These are phyloP conservation scores for Cytidiella melzeri DNA, from an alignment of 768 basidiomycete species.

Conservation along the genomic window DNA sequence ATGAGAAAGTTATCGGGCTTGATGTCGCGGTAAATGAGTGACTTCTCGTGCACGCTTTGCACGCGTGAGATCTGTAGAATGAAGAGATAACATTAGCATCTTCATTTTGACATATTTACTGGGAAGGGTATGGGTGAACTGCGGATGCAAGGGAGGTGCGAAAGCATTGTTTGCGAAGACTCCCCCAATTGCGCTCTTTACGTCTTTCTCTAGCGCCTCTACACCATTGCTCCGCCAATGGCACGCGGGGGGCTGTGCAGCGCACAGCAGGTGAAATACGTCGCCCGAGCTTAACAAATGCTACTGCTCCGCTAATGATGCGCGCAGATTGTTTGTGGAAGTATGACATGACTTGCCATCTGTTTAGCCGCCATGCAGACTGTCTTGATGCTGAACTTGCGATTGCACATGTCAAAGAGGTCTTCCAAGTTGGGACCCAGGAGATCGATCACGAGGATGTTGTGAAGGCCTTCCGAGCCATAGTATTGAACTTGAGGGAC, in stretches of 20 bases:
- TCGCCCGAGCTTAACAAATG: too few species aligned
- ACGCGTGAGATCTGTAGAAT: slow-evolving; percentile 79
- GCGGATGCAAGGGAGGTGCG: too few species aligned
- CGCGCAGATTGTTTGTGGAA: too few species aligned
- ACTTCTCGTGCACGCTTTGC: slow-evolving; percentile 97
- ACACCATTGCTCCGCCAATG: too few species aligned
- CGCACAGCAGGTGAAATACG: too few species aligned
- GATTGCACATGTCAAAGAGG: slow-evolving; percentile 97
- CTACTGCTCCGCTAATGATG: too few species aligned
- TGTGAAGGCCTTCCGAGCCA: slow-evolving; percentile 97
- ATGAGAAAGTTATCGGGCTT: slow-evolving; percentile 99
- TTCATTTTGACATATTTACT: too few species aligned
- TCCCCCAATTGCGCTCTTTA: too few species aligned
- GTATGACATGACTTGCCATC: slow-evolving; percentile 77
- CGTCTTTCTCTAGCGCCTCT: too few species aligned
- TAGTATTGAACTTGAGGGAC: slow-evolving; percentile 99
- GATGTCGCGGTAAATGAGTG: slow-evolving; percentile 97
- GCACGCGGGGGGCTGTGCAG: too few species aligned
- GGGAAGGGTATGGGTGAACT: too few species aligned
- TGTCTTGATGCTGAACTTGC: slow-evolving; percentile 96
- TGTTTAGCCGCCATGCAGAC: slow-evolving; percentile 99
- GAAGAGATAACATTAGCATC: not conserved
- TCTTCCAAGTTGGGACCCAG: slow-evolving; percentile 98
- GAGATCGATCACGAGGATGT: slow-evolving; percentile 90
- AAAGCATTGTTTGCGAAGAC: too few species aligned